Evolutionary conservation across 2,329 filamentous ascomycete species (phyloP), one percentile per base, ranked within the genome.

Genomic region (Talaromyces islandicus): DNA sequence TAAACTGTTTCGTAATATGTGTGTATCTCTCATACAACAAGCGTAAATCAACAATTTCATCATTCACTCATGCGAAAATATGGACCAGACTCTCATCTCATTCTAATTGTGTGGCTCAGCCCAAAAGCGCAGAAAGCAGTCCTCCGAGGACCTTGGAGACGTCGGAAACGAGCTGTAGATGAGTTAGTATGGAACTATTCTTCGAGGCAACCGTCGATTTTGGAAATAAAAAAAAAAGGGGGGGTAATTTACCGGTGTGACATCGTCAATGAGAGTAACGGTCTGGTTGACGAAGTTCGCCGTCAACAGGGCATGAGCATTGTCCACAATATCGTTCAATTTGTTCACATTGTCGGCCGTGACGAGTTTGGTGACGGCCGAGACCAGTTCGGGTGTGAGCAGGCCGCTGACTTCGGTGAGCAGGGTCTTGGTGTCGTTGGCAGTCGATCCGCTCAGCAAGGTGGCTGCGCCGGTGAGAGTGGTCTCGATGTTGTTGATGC

Each of bases 201-300:
- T n/a, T n/a, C n/a, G n/a, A n/a, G n/a, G n/a, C n/a, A n/a, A n/a
- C n/a, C n/a, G n/a, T n/a, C n/a, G n/a, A n/a, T n/a, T n/a, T 27
- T 27, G 25, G 25, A 21, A n/a, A 46, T 21, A 4, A 46, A 57
- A n/a, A 46, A 27, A 4, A 46, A 57, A 7, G 3, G 6, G 12
- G 12, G 30, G 14, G 29, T 1, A 32, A 64, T 69, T 50, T 64
- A 73, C 71, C 63, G 71, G 71, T 29, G 69, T 68, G 19, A 71
- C 71, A 68, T 72, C 71, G 7, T 64, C 67, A 54, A 73, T 69
- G 48, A 73, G 58, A 2, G 66, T 68, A 2, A 65, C 65, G 4
- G 71, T 73, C 38, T 70, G 67, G 55, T 65, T 64, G 19, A 70
- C 68, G 62, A 70, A 70, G 25, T 66, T 62, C 56, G 63, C 63